Conservation (phyloP, 192 early-diverging fungal genomes). For the Coemansia sp. region DNA sequence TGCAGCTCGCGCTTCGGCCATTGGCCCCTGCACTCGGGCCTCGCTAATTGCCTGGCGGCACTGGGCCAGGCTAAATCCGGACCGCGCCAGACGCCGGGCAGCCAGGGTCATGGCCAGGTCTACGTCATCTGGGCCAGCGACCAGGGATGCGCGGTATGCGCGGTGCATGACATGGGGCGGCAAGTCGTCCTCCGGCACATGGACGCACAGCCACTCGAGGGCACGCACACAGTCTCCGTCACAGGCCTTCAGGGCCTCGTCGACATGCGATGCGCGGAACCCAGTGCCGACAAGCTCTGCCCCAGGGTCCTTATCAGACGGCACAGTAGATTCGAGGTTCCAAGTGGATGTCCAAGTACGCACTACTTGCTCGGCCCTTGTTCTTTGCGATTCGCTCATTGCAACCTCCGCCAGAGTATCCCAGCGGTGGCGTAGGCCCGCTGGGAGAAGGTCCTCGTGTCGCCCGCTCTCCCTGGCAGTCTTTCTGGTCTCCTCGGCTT, state of each 20-base stretch:
- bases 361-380: conserved; percentile 64
- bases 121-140: not conserved
- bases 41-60: not conserved
- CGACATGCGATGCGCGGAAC: conserved; percentile 68
- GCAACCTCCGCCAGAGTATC: conserved; percentile 59
- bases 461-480: conserved; percentile 39
- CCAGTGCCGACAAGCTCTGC: too few species aligned
- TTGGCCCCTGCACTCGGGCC: conserved; percentile 3
- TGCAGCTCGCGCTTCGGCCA: conserved; percentile 16
- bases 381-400: conserved; percentile 62
- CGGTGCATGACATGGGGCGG: conserved; percentile 31
- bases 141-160: conserved; percentile 12
- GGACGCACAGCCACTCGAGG: conserved; percentile 83
- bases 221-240: conserved; percentile 44
- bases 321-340: not conserved
- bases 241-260: conserved; percentile 67
- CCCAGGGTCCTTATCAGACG: too few species aligned
- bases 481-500: conserved; percentile 33
- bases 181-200: conserved; percentile 86
- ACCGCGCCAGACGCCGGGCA: conserved; percentile 16
- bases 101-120: conserved; percentile 8
- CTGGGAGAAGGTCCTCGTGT: conserved; percentile 26
- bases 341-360: conserved; percentile 47
- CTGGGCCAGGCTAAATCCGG: conserved; percentile 22
- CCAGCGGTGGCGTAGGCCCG: conserved; percentile 20